Evolutionary conservation across 176 grass and related monocot genomes (phyloP).

Genomic region (Tillandsia fasciculata): DNA sequence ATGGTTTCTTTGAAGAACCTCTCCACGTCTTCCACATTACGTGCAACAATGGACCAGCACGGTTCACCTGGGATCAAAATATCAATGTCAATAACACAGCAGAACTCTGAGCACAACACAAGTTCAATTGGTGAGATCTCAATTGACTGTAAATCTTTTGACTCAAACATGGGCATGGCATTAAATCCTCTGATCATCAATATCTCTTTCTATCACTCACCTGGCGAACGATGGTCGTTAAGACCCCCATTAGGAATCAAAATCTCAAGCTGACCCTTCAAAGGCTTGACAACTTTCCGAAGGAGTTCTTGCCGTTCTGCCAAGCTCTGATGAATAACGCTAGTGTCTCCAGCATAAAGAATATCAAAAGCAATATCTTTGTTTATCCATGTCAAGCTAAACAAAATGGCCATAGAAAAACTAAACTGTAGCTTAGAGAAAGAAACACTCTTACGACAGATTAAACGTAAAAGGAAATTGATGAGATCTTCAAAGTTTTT

Average conservation of each 20-base stretch:
- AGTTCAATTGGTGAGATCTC: neutral
- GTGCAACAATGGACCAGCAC: slow-evolving; percentile 73
- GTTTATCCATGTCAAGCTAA: slow-evolving; percentile 45
- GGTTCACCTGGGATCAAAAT: slow-evolving; percentile 44
- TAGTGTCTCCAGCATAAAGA: slow-evolving; percentile 86
- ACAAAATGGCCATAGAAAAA: slow-evolving; percentile 8
- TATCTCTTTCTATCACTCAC: slow-evolving; percentile 29
- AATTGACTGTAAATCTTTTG: no score
- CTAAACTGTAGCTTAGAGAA: neutral
- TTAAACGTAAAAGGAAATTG: no score
- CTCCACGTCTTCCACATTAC: slow-evolving; percentile 71
- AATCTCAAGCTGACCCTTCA: slow-evolving; percentile 78
- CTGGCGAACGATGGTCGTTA: slow-evolving; percentile 43
- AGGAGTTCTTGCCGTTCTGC: slow-evolving; percentile 62
- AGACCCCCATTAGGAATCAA: slow-evolving; percentile 70
- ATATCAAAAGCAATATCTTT: slow-evolving; percentile 96
- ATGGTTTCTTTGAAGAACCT: slow-evolving; percentile 90
- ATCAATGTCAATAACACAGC: neutral
- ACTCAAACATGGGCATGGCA: neutral
- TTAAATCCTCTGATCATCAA: neutral
- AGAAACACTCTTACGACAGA: neutral
- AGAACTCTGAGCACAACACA: neutral
- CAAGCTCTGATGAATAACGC: slow-evolving; percentile 88
- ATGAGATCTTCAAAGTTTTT: no score
- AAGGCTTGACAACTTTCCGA: slow-evolving; percentile 59